Percentiles rank a stretch among this genome's conserved stretches.
Conservation (phyloP, 352 stramenopile genomes). For the Phytophthora agathidicida region DNA sequence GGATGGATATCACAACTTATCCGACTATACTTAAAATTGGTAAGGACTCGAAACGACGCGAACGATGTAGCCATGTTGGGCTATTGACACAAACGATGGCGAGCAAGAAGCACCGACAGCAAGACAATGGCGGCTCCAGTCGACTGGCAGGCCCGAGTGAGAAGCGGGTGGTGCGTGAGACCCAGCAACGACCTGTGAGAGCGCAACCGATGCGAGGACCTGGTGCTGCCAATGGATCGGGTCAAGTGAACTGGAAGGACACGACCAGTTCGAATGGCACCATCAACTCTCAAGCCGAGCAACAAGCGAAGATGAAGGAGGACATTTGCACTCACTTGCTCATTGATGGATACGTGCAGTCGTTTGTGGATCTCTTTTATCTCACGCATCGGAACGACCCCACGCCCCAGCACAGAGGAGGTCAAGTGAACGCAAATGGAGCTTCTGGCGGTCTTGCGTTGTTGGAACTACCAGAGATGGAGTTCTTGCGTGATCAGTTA, state of each 20-base stretch:
- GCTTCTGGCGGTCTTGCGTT: constrained; percentile 1
- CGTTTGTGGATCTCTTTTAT: constrained; percentile 96
- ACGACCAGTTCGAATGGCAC: background rate
- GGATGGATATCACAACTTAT: too few relatives aligned
- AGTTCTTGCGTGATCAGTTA: constrained; percentile 90
- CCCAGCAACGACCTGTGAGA: constrained; percentile 57
- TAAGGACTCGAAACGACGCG: constrained; percentile 32
- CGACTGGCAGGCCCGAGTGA: constrained; percentile 5
- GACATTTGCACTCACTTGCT: constrained; percentile 89
- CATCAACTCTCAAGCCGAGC: constrained; percentile 30
- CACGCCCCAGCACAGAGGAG: constrained; percentile 2
- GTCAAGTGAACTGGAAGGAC: constrained; percentile 22
- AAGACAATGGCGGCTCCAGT: constrained; percentile 5
- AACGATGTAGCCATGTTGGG: constrained; percentile 23
- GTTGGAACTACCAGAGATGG: constrained; percentile 66
- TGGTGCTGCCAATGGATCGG: constrained; percentile 4
- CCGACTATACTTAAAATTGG: too few relatives aligned
- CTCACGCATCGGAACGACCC: constrained; percentile 85
- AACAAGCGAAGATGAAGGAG: constrained; percentile 74
- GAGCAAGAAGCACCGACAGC: constrained; percentile 27
- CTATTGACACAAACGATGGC: constrained; percentile 13
- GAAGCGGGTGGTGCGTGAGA: constrained; percentile 47
- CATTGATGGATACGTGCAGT: constrained; percentile 91
- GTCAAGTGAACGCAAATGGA: background rate
- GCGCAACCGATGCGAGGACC: constrained; percentile 66